Evolutionary conservation across 495 filamentous ascomycete genomes (phyloP), one percentile per base, ranked within the genome.

Genomic region (Penicillium atrosanguineum): DNA sequence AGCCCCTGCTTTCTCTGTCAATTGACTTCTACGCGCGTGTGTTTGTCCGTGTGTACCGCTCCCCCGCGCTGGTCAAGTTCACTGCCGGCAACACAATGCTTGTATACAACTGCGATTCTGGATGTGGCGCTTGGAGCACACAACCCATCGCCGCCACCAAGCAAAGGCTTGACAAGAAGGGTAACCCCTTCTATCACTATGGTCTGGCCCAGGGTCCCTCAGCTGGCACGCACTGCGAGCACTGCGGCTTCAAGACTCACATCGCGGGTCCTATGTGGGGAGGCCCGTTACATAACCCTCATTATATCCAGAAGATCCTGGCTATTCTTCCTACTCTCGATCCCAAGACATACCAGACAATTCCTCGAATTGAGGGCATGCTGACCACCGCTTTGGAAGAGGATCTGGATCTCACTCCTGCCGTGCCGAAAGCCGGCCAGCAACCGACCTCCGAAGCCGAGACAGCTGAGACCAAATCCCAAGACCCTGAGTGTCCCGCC

Each of bases 11-110:
- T 14, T 95, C 90, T 15, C 79, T 99, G 7, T 95, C 88, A 11
- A 94, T 97, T 49, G 94, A 99, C 68, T 99, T 90, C 66, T 99
- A 99, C 65, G 80, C 83, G n/a, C 83, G 95, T 41, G 75, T 96
- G 1, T 99, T 97, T 64, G 85, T 99, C 50, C 85, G 89, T 1
- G 76, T 99, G 28, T 77, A 81, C 50, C 87, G 82, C 43, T 90
- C 87, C 2, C 86, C 91, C 0, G 84, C 83, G 0, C 83, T 90
- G 50, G 92, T 97, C 48, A 99, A 99, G 63, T 90, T 91, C 50
- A 78, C 89, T 14, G 87, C 88, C 3, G 86, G 89, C 18, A 96
- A 90, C 63, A 95, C 87, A 0, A 96, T 99, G 91, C 46, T 95
- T 0, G 87, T 95, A 2, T 96, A 96, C 71, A 89, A 82, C 60